Conservation (phyloP, 352 stramenopile genomes). For the Albugo laibachii region DNA sequence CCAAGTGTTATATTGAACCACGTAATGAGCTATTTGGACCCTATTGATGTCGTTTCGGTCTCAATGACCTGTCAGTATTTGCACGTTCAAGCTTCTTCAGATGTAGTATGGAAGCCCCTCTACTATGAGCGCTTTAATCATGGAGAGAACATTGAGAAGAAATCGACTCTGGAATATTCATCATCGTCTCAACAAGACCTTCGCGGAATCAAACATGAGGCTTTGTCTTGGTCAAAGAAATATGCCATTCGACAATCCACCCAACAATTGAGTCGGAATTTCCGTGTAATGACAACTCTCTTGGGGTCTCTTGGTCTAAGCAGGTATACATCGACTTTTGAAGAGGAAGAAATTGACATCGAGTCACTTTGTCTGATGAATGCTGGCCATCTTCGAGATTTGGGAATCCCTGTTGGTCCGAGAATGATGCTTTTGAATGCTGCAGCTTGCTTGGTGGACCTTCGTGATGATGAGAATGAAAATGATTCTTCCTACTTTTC, state of each 20-base stretch:
- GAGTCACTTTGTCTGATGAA: slow-evolving; percentile 78
- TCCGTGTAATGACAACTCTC: slow-evolving; percentile 65
- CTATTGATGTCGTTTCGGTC: slow-evolving; percentile 62
- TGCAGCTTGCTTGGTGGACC: slow-evolving; percentile 56
- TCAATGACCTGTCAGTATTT: slow-evolving; percentile 75
- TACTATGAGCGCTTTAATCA: slow-evolving; percentile 69
- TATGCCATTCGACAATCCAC: slow-evolving; percentile 65
- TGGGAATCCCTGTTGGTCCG: slow-evolving; percentile 65
- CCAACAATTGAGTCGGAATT: slow-evolving; percentile 76
- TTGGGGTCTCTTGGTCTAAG: slow-evolving; percentile 50
- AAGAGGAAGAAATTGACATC: slow-evolving; percentile 76
- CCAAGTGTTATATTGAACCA: slow-evolving; percentile 69
- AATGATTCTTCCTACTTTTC: slow-evolving; percentile 7
- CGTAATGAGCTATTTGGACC: slow-evolving; percentile 75
- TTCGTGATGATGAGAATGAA: slow-evolving; percentile 63
- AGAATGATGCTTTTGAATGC: slow-evolving; percentile 74
- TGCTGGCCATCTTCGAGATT: slow-evolving; percentile 57
- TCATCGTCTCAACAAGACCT: slow-evolving; percentile 69
- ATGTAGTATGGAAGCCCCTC: slow-evolving; percentile 67
- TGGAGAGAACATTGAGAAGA: slow-evolving; percentile 54
- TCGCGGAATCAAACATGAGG: slow-evolving; percentile 67
- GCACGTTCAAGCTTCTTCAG: slow-evolving; percentile 64
- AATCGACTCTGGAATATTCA: slow-evolving; percentile 22
- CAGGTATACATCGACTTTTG: slow-evolving; percentile 72
- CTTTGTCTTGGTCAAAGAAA: slow-evolving; percentile 70